phyloP scores from a whole-genome alignment of 2,329 filamentous ascomycete genomes.

The Botryosphaeria dothidea region DNA sequence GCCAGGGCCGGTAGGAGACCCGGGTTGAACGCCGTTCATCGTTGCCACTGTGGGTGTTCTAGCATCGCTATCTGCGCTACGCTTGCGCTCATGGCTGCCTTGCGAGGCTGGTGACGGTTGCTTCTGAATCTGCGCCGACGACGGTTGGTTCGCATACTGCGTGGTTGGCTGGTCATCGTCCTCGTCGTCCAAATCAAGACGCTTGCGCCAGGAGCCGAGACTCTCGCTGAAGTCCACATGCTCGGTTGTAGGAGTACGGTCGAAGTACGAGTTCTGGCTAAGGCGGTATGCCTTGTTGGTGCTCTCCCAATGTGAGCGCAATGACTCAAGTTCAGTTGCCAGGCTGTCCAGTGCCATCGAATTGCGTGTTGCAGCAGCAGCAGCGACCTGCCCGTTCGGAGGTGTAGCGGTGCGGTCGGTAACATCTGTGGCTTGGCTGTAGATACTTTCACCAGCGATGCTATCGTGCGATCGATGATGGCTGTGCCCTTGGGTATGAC shows the following conservation, averaged over 20 bases:
- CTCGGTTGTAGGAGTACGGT: conserved; percentile 49
- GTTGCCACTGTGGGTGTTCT: conserved; percentile 3
- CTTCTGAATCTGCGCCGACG: conserved; percentile 3
- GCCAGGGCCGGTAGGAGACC: conserved; percentile 9
- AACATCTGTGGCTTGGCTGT: conserved; percentile 41
- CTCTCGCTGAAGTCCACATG: conserved; percentile 34
- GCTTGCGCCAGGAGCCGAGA: conserved; percentile 37
- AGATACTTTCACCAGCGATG: conserved; percentile 60
- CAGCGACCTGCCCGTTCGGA: conserved; percentile 30
- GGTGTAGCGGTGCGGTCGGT: conserved; percentile 32
- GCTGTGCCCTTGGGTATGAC: conserved; percentile 23
- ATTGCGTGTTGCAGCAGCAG: conserved; percentile 47
- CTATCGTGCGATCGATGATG: conserved; percentile 57
- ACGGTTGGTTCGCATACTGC: neutral
- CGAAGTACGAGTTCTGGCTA: conserved; percentile 87
- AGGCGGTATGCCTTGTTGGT: conserved; percentile 94
- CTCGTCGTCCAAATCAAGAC: conserved; percentile 33
- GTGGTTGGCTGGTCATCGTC: neutral
- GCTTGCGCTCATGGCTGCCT: neutral
- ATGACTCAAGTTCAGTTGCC: conserved; percentile 85
- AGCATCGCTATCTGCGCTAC: neutral
- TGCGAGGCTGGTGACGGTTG: neutral
- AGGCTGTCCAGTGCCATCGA: conserved; percentile 82
- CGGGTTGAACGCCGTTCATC: conserved; percentile 14
- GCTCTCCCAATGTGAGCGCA: conserved; percentile 91